phyloP scores from a whole-genome alignment of 148 eudicot genomes.

The Persicaria maculosa region DNA sequence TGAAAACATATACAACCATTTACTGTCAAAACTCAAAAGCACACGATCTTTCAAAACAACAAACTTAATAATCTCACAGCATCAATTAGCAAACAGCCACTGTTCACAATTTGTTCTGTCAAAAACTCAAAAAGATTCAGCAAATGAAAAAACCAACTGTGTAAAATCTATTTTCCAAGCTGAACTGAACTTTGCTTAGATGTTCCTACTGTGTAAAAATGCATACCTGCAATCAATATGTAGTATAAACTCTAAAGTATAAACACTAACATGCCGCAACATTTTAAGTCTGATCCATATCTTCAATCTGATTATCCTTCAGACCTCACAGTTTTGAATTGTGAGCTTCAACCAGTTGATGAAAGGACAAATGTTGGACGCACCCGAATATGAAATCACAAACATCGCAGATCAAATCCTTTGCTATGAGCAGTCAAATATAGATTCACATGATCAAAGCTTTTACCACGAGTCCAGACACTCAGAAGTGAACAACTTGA shows the following conservation, averaged over 20 bases:
- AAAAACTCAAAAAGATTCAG: neutral
- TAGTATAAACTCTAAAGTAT: neutral
- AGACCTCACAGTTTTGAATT: neutral
- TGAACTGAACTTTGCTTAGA: neutral
- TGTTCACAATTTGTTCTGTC: neutral
- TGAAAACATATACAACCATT: neutral
- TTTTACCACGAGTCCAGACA: neutral
- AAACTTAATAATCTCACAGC: neutral
- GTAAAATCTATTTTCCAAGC: neutral
- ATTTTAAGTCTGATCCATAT: neutral
- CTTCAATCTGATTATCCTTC: neutral
- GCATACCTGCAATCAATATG: neutral
- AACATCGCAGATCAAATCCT: conserved; percentile 31
- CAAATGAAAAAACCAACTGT: neutral
- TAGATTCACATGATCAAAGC: neutral
- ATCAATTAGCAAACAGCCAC: neutral
- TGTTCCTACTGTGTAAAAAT: neutral
- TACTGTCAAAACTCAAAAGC: neutral
- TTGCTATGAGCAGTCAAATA: neutral
- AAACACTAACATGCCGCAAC: neutral
- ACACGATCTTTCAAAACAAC: neutral
- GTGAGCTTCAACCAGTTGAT: neutral
- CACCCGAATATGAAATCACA: conserved; percentile 24
- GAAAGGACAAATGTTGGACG: neutral
- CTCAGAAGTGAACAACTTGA: neutral